Evolutionary conservation across 345 rosid species (phyloP), one percentile per base, ranked within the genome.

Genomic region (Citrus maxima): DNA sequence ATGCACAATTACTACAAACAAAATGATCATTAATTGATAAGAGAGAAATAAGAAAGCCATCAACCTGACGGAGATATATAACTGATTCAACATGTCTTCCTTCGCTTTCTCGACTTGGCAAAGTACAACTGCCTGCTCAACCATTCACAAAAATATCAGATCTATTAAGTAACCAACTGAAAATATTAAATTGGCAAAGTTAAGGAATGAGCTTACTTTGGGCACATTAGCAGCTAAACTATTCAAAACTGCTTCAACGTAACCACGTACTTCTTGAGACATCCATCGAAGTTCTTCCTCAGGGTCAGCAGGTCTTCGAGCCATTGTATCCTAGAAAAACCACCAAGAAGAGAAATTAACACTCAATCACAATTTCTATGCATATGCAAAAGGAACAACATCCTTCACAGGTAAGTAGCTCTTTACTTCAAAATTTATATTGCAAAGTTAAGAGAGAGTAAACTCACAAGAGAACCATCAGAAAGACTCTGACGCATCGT

Each of bases 231-330:
- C 97, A 77, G 91, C 97, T 62, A 95, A 84, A 73, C 98, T 95
- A 84, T 95, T 93, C 70, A 95, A 87, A 77, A 95, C 98, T 60
- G 98, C 98, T 90, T 93, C 98, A 1, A 95, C 95, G 74, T 95
- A 95, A 81, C 98, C 96, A 28, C 98, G 97, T 13, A 95, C 98
- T 92, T 95, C 98, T 80, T 95, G 98, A 58, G 97, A 92, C 98
- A 95, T 95, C 98, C 98, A 95, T 73, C 97, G 87, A 30, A 95
- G 93, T 84, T 95, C 98, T 82, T 95, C 98, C 82, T 95, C 98
- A 21, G 98, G 98, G 81, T 95, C 97, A 46, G 80, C 93, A 7
- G 98, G 97, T 78, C 88, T 91, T 82, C 92, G 83, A 63, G 82
- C 82, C 93, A 92, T 90, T 74, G 95, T 91, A 84, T 95, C 99